phyloP scores from a whole-genome alignment of 1,284 basidiomycete genomes.

The Cryptococcus sp. region DNA sequence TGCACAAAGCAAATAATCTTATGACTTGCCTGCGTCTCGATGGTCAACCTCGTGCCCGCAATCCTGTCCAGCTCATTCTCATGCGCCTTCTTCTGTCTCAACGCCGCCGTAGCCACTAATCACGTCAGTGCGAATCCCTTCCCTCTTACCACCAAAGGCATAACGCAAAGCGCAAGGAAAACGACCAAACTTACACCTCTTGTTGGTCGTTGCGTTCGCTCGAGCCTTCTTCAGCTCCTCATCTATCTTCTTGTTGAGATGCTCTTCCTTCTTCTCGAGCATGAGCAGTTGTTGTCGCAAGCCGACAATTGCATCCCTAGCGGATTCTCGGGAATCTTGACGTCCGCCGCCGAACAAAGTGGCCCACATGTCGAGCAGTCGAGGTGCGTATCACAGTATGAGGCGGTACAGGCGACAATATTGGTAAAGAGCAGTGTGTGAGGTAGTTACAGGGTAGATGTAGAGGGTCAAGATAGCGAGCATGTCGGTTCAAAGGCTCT shows the following conservation, averaged over 20 bases:
- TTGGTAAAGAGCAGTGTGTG: not conserved
- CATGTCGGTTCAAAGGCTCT: too few relatives aligned
- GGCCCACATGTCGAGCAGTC: conserved; percentile 96
- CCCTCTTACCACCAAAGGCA: not conserved
- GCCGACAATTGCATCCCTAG: conserved; percentile 78
- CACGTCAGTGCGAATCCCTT: not conserved
- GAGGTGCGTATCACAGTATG: too few relatives aligned
- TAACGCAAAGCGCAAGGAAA: not conserved
- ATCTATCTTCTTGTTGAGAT: conserved; percentile 93
- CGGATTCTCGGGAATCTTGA: conserved; percentile 69
- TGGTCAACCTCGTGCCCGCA: conserved; percentile 79
- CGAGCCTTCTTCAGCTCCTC: conserved; percentile 89
- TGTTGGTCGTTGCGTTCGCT: conserved; percentile 89
- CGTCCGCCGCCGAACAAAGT: conserved; percentile 61
- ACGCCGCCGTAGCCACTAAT: conserved; percentile 77
- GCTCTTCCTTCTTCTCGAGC: conserved; percentile 99
- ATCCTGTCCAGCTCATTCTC: conserved; percentile 85
- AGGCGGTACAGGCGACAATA: not conserved
- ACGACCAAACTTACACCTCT: conserved; percentile 62
- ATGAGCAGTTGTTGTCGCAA: conserved; percentile 84
- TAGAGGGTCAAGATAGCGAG: too few relatives aligned
- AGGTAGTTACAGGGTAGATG: not conserved
- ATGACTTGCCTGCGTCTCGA: conserved; percentile 77
- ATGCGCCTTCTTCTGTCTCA: conserved; percentile 88
- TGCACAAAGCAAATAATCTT: not conserved